Conservation (phyloP, 192 early-diverging fungal species). For the Linnemannia exigua region DNA sequence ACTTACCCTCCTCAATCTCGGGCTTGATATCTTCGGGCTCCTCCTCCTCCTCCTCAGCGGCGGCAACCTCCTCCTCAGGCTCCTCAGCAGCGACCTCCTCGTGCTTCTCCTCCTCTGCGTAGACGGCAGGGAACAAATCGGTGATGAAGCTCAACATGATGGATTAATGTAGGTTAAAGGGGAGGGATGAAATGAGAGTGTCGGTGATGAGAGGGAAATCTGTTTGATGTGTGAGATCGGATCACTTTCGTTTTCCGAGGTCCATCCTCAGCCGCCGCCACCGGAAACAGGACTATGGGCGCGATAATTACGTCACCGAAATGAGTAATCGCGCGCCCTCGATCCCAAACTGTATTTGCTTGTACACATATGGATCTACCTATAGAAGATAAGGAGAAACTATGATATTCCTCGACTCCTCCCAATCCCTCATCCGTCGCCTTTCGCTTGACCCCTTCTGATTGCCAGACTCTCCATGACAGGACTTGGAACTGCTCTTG, state of each 20-base stretch:
- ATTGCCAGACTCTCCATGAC: no score
- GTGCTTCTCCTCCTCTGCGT: constrained; percentile 69
- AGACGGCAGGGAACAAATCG: constrained; percentile 70
- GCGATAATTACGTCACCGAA: no score
- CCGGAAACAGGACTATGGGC: no score
- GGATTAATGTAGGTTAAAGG: background rate
- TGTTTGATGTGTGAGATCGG: constrained; percentile 1
- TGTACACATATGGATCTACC: no score
- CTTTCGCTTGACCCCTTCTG: no score
- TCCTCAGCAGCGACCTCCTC: constrained; percentile 60
- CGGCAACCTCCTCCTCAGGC: constrained; percentile 52
- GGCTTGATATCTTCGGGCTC: constrained; percentile 74
- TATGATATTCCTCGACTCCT: no score
- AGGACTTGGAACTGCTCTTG: no score
- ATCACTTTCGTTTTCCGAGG: constrained; percentile 4
- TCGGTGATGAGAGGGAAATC: background rate
- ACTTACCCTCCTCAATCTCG: constrained; percentile 71
- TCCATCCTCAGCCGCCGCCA: no score
- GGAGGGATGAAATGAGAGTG: background rate
- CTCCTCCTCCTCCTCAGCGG: constrained; percentile 59
- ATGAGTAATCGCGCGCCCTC: no score
- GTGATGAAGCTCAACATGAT: constrained; percentile 61
- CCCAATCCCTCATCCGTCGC: no score
- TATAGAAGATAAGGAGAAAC: no score
- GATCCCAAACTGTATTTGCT: no score